Base-by-base conservation (phyloP, 306 rosid species). In the Cicer arietinum region DNA sequence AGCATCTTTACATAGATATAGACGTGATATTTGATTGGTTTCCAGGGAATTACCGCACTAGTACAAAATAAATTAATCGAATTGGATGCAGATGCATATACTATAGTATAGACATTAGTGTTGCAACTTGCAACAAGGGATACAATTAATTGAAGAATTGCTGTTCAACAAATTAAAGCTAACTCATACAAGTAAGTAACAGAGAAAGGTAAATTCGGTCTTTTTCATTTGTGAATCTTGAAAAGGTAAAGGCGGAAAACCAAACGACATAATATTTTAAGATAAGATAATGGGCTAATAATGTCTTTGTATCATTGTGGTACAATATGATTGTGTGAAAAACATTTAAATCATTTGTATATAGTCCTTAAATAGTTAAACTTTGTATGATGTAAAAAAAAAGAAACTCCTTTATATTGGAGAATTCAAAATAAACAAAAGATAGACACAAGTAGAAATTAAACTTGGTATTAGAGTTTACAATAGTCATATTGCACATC, bases 111-210 rank as follows among this genome's bases (percentile, higher is more conserved):
- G 6, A 30, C 68, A 62, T n/a, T 62, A 14, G 44, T 51, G 56
- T 30, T 51, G 72, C 82, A 78, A 78, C 43, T 78, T 60, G 82
- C 71, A 8, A 22, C 43, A 7, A 60, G 17, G 20, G 17, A 68
- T 46, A 44, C 17, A 68, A 30, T 56, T 50, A 3, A 12, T 47
- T 4, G 2, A 9, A 20, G 40, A 57, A 59, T 59, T 7, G 65
- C 61, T 78, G 25, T 70, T 61, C 57, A 5, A 60, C 43, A 60
- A 70, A 75, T 30, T 16, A 65, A 61, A 70, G n/a, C 2, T 51
- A 18, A 57, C n/a, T 9, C 60, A 56, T 9, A 18, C 7, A 54
- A 51, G 10, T 50, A 25, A 25, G 18, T 8, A 53, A 53, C 13
- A 1, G 4, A 20, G n/a, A 56, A 56, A 8, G 22, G 17, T 50